These are phyloP conservation scores for Wallacemonas sp. DNA, from an alignment of 208 protist species.

Conservation along the genomic window DNA sequence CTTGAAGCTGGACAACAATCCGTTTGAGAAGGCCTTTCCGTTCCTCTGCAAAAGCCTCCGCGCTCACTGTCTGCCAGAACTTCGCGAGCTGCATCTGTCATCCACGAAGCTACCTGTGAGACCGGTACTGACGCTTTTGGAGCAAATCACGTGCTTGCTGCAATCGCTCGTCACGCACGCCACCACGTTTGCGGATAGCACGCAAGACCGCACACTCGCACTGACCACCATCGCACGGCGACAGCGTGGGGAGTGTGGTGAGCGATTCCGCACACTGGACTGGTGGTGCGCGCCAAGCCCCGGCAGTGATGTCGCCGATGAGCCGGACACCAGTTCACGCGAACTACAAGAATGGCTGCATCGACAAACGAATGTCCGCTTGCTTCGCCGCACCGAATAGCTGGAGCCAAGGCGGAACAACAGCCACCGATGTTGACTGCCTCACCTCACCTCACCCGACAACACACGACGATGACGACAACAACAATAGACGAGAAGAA, in stretches of 20 bases:
- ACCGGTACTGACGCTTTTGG: conserved; percentile 49
- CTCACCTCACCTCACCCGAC: too few species aligned
- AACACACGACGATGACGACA: too few species aligned
- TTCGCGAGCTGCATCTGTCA: conserved; percentile 53
- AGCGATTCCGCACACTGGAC: conserved; percentile 22
- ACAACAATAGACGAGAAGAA: too few species aligned
- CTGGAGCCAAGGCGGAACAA: neutral
- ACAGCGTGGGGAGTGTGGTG: conserved; percentile 19
- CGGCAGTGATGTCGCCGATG: neutral
- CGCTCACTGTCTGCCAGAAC: conserved; percentile 32
- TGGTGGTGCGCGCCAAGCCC: conserved; percentile 14
- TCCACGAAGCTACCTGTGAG: conserved; percentile 50
- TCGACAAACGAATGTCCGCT: conserved; percentile 18
- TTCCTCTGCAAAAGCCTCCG: conserved; percentile 70
- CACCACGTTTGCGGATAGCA: conserved; percentile 45
- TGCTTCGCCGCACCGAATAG: conserved; percentile 14
- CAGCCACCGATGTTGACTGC: neutral
- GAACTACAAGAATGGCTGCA: conserved; percentile 25
- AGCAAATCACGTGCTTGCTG: conserved; percentile 49
- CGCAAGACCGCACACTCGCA: conserved; percentile 30
- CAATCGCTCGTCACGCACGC: conserved; percentile 36
- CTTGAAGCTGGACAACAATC: conserved; percentile 45
- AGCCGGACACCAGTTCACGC: neutral
- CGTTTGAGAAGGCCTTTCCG: conserved; percentile 38
- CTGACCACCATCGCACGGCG: conserved; percentile 46